phyloP scores from a whole-genome alignment of 768 basidiomycete genomes.

The Lenzites betulinus region DNA sequence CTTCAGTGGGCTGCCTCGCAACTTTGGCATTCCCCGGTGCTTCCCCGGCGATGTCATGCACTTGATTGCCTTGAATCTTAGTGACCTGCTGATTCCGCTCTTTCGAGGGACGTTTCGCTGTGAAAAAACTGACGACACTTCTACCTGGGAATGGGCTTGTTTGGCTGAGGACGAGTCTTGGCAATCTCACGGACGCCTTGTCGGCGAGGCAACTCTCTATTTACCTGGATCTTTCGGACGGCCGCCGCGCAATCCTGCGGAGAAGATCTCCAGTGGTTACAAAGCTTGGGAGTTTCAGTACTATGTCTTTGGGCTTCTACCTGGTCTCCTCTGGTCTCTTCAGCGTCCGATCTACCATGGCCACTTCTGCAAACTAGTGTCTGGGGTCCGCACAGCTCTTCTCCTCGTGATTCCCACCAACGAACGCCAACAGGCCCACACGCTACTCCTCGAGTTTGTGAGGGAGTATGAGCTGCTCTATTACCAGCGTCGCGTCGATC shows the following conservation, averaged over 20 bases:
- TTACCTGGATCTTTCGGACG: constrained; percentile 45
- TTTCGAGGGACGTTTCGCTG: constrained; percentile 36
- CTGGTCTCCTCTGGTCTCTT: too few species aligned
- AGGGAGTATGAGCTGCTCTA: too few species aligned
- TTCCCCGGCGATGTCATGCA: constrained; percentile 45
- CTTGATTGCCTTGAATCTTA: constrained; percentile 37
- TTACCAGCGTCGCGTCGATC: too few species aligned
- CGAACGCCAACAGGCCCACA: too few species aligned
- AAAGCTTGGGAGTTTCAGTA: constrained; percentile 34
- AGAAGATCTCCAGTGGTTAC: constrained; percentile 40
- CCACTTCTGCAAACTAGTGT: too few species aligned
- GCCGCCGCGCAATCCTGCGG: constrained; percentile 42
- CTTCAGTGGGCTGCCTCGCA: constrained; percentile 30
- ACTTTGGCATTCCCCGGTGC: background rate
- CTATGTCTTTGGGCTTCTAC: too few species aligned
- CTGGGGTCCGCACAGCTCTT: too few species aligned
- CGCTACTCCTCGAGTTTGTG: too few species aligned
- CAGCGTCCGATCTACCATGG: too few species aligned
- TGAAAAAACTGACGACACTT: constrained; percentile 22
- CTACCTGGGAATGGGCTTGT: constrained; percentile 36
- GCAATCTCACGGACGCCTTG: constrained; percentile 38
- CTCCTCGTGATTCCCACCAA: too few species aligned
- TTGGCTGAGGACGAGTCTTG: constrained; percentile 34
- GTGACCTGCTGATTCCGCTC: constrained; percentile 35
- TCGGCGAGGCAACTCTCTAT: constrained; percentile 34